A percentile compares a stretch with the other conserved stretches of the same genome.
Conservation (phyloP, 495 filamentous ascomycete species). For the Aspergillus kassunensis region DNA sequence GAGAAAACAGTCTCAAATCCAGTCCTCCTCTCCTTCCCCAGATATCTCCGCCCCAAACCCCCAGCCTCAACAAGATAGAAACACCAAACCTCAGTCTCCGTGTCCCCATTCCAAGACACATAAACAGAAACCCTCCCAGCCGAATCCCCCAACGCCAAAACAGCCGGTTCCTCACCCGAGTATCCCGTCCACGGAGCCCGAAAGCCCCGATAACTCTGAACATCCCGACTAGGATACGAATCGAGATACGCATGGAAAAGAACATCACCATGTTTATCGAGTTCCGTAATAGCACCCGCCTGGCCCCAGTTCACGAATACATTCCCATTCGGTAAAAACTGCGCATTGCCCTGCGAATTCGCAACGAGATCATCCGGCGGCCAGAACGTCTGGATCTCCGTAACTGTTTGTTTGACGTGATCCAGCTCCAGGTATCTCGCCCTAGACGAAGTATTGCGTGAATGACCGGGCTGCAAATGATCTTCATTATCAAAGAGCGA, state of each 20-base stretch:
- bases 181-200: conserved; percentile 16
- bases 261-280: conserved; percentile 14
- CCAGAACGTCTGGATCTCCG: conserved; percentile 5
- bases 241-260: conserved; percentile 12
- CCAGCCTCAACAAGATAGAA: not conserved
- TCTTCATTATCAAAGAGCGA: conserved; percentile 29
- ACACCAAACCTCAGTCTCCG: conserved; percentile 10
- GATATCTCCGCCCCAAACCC: not conserved
- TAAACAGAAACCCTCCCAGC: conserved; percentile 12
- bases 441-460: not conserved
- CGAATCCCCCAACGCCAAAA: conserved; percentile 1
- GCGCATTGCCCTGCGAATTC: conserved; percentile 35
- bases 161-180: conserved; percentile 16
- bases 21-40: not conserved
- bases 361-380: conserved; percentile 25
- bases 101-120: conserved; percentile 37
- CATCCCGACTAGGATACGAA: conserved; percentile 7
- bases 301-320: conserved; percentile 41
- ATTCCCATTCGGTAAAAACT: conserved; percentile 31
- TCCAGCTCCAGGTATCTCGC: conserved; percentile 20
- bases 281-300: conserved; percentile 41
- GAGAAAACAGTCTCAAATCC: not conserved
- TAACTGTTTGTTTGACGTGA: too few species aligned
- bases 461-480: not conserved
- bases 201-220: conserved; percentile 16